These are phyloP conservation scores for Grosmannia huntii DNA, from an alignment of 2,329 filamentous ascomycete genomes.

Conservation along the genomic window DNA sequence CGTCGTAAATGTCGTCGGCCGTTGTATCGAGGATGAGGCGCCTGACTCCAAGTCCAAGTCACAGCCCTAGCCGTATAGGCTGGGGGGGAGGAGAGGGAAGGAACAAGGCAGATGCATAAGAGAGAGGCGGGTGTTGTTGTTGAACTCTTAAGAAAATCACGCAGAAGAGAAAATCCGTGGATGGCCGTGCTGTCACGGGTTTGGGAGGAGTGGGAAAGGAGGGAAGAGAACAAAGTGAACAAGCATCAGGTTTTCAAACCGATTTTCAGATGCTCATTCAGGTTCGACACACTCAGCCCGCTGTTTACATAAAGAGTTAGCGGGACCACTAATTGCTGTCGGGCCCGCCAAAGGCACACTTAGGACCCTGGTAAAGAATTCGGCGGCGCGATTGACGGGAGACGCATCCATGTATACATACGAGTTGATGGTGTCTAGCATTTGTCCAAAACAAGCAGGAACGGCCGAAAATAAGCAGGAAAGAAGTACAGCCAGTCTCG, in stretches of 20 bases:
- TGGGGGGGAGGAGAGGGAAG: slow-evolving; percentile 8
- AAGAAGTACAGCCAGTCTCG: not conserved
- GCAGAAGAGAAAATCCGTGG: not conserved
- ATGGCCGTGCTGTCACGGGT: not conserved
- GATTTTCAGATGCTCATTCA: slow-evolving; percentile 6
- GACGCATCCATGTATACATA: not conserved
- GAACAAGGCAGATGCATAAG: slow-evolving; percentile 8
- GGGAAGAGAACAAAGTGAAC: not conserved
- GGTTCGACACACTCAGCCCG: slow-evolving; percentile 9
- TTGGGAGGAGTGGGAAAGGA: not conserved
- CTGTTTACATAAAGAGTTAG: slow-evolving; percentile 1
- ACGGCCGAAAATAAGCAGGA: not conserved
- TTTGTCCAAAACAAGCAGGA: not conserved
- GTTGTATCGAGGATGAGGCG: not conserved
- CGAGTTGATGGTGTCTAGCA: too few relatives aligned
- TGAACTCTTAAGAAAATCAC: not conserved
- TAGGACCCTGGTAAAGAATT: slow-evolving; percentile 4
- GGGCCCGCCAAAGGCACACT: not conserved
- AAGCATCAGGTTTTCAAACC: slow-evolving; percentile 1
- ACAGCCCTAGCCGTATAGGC: slow-evolving; percentile 13
- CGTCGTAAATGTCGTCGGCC: not conserved
- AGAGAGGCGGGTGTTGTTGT: not conserved
- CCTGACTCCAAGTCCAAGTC: not conserved
- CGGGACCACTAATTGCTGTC: slow-evolving; percentile 1
- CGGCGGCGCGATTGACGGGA: slow-evolving; percentile 1